Base-by-base conservation (phyloP, 1,284 basidiomycete species). In the Stereum hirsutum region DNA sequence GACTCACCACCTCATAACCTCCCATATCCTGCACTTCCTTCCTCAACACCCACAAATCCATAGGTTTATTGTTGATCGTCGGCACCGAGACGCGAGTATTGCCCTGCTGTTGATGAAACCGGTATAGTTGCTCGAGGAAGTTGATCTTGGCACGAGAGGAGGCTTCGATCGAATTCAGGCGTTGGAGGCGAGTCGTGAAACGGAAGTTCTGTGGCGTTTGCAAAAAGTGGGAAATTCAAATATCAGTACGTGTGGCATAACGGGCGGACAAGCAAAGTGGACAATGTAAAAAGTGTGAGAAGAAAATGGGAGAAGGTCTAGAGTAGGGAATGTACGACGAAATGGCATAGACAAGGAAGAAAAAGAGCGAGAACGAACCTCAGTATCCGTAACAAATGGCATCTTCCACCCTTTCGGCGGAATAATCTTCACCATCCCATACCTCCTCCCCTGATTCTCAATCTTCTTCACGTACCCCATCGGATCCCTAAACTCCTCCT, bases 131-230 rank as follows among this genome's bases (percentile, higher is more conserved):
- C 63, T 99, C 95, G 52, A 96, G 68, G 64, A 97, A 99, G 70
- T 97, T 98, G 60, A 97, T 71, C 62, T 96, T 95, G 34, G 95
- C 95, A 51, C 96, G 75, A 42, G 93, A 94, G 41, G 93, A 90
- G 12, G 96, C 96, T 66, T 97, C 95, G 53, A 99, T 92, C 51
- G 91, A 93, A 63, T 98, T 98, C 56, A 99, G 75, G 45, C 88
- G 81, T 66, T 98, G 94, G 39, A 98, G 69, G 41, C 96, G 82
- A 40, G 95, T 99, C 64, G 89, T 92, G 70, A 99, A 99, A 50
- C 89, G 86, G 65, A 93, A 94, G 46, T 70, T 70, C 88, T 95
- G 64, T 12, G 21, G 14, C 19, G 27, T 23, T n/a, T n/a, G n/a
- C n/a, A n/a, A n/a, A n/a, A n/a, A n/a, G n/a, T n/a, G n/a, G n/a